Base-by-base conservation (phyloP, 352 stramenopile species). In the Pythium angustatum region DNA sequence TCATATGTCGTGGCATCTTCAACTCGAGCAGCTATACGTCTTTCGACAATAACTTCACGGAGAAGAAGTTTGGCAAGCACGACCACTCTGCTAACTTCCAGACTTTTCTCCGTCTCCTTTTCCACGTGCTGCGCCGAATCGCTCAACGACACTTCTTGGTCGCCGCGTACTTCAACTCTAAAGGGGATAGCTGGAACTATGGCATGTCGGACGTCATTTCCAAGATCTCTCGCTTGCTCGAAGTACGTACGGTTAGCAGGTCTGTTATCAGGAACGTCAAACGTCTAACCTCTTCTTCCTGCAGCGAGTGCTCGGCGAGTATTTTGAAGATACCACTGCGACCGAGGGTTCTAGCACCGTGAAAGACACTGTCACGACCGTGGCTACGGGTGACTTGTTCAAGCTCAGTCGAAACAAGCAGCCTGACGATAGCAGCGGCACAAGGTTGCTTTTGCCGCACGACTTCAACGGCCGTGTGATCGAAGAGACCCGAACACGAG, bases 21-120 rank as follows among this genome's bases (percentile, higher is more conserved):
- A 90, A 90, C 57, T 77, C 78, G 2, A 83, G 75, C 59, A 90
- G 79, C 58, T 85, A 78, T 53, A 93, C 80, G n/a, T 91, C 84
- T 3, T 89, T 90, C 52, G 79, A 85, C 48, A 89, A 88, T 60
- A 77, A 68, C 30, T 90, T 90, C 62, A 92, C 77, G 11, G 77
- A 93, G 49, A 85, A 81, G 19, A 81, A 78, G 6, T 94, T 93
- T 51, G 85, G 83, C 19, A 75, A 63, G 6, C 78, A 90, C 66
- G 76, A 87, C 53, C 72, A 88, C 48, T 90, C 83, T 11, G 69
- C 45, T 53, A 80, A 87, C 30, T 92, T 93, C 49, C 72, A 84
- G 49, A 87, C 76, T 2, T 94, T 91, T 48, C 41, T 93, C 55
- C 79, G 76, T 1, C 58, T 90, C 24, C 64, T 93, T 2, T 83